Evolutionary conservation across 2,329 filamentous ascomycete species (phyloP).

Genomic region (Sclerotinia trifoliorum): DNA sequence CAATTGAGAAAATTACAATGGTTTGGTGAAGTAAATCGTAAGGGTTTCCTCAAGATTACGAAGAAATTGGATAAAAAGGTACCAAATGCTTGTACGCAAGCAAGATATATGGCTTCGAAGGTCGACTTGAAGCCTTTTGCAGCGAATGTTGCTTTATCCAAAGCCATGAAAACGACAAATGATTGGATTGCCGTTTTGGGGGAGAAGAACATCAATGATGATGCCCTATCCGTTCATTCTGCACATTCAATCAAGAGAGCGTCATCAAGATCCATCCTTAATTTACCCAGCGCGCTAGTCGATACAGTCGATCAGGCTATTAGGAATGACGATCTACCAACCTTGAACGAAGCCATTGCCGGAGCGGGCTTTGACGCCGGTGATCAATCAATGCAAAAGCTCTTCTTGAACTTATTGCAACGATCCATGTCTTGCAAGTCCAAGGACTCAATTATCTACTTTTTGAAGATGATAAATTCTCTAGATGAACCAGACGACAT

Average conservation of each 20-base stretch:
- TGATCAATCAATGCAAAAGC: constrained; percentile 56
- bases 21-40: constrained; percentile 95
- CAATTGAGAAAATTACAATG: constrained; percentile 90
- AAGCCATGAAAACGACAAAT: constrained; percentile 71
- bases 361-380: constrained; percentile 56
- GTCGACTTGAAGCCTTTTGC: constrained; percentile 88
- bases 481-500: constrained; percentile 89
- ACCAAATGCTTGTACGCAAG: constrained; percentile 70
- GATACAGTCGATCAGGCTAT: constrained; percentile 73
- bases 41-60: constrained; percentile 96
- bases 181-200: constrained; percentile 84
- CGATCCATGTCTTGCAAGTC: constrained; percentile 70
- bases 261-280: constrained; percentile 71
- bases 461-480: constrained; percentile 66
- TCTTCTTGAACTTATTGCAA: constrained; percentile 80
- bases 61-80: constrained; percentile 99
- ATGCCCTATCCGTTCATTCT: constrained; percentile 68
- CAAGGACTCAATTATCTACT: constrained; percentile 65
- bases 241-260: constrained; percentile 71
- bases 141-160: constrained; percentile 61
- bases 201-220: constrained; percentile 74
- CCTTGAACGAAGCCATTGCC: constrained; percentile 56
- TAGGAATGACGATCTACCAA: constrained; percentile 61
- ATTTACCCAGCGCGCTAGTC: constrained; percentile 65
- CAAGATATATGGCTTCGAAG: constrained; percentile 83